phyloP scores from a whole-genome alignment of 495 filamentous ascomycete species.

The Parathielavia hyrcaniae region DNA sequence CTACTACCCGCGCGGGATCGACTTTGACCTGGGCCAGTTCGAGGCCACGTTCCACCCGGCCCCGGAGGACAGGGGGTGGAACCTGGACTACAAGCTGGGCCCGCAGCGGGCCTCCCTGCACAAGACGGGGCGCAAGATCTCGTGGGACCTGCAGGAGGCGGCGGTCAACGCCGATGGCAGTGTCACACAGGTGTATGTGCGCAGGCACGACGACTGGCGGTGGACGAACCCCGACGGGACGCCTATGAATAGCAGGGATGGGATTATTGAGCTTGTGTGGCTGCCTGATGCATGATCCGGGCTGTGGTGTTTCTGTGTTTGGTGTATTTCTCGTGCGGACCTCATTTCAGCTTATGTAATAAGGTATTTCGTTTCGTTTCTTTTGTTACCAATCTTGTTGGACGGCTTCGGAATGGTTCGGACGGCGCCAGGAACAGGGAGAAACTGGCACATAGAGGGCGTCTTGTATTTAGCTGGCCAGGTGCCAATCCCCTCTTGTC shows the following conservation, averaged over 20 bases:
- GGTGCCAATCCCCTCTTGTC: too few relatives aligned
- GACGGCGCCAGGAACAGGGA: too few relatives aligned
- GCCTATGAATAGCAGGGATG: slow-evolving; percentile 43
- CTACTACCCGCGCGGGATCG: slow-evolving; percentile 52
- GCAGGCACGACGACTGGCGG: slow-evolving; percentile 43
- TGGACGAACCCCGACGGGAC: slow-evolving; percentile 43
- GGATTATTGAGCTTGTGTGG: slow-evolving; percentile 50
- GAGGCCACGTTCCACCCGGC: slow-evolving; percentile 59
- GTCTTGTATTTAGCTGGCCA: too few relatives aligned
- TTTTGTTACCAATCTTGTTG: too few relatives aligned
- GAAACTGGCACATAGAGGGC: too few relatives aligned
- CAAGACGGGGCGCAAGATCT: slow-evolving; percentile 46
- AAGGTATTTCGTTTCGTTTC: too few relatives aligned
- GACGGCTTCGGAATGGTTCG: too few relatives aligned
- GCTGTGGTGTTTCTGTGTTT: neutral
- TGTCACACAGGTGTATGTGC: slow-evolving; percentile 44
- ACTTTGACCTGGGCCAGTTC: slow-evolving; percentile 56
- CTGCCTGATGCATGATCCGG: slow-evolving; percentile 23
- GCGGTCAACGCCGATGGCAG: slow-evolving; percentile 37
- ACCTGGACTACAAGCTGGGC: slow-evolving; percentile 47
- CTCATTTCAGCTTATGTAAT: too few relatives aligned
- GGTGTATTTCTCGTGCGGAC: neutral
- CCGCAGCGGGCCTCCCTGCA: slow-evolving; percentile 44
- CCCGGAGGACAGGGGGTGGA: slow-evolving; percentile 49
- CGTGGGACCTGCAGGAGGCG: slow-evolving; percentile 49